Evolutionary conservation across 1,139 yeast species (phyloP).

Genomic region (Saccharomyces pastorianus): DNA sequence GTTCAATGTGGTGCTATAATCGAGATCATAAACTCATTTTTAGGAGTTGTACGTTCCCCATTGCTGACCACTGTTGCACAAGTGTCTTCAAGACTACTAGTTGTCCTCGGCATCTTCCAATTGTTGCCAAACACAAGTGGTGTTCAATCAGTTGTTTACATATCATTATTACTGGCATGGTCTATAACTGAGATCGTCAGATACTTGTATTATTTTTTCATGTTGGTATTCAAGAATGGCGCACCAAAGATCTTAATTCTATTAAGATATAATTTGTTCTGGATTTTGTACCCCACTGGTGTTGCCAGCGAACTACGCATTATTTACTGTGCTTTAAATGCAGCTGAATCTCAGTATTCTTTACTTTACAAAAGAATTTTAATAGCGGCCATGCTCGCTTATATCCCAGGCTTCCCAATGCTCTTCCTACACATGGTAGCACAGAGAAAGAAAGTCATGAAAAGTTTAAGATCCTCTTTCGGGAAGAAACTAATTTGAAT

Average conservation of each 20-base stretch:
- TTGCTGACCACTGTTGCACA: conserved; percentile 76
- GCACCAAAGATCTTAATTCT: conserved; percentile 53
- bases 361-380: conserved; percentile 48
- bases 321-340: conserved; percentile 57
- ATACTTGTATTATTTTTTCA: conserved; percentile 71
- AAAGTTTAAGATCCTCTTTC: conserved; percentile 14
- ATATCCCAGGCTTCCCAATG: conserved; percentile 80
- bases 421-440: conserved; percentile 82
- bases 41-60: conserved; percentile 81
- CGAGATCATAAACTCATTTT: conserved; percentile 69
- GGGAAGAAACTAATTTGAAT: conserved; percentile 3
- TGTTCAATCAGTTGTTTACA: conserved; percentile 46
- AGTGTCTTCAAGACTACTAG: conserved; percentile 72
- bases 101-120: conserved; percentile 81
- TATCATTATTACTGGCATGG: conserved; percentile 77
- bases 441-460: conserved; percentile 69
- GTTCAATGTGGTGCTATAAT: conserved; percentile 80
- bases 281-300: conserved; percentile 81
- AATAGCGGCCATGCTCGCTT: conserved; percentile 51
- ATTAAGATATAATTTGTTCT: conserved; percentile 77
- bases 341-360: conserved; percentile 51
- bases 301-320: conserved; percentile 75
- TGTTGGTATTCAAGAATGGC: conserved; percentile 33
- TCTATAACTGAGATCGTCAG: conserved; percentile 82
- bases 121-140: conserved; percentile 61